Conservation (phyloP, 75 land plant species). For the Isoetes taiwanensis region DNA sequence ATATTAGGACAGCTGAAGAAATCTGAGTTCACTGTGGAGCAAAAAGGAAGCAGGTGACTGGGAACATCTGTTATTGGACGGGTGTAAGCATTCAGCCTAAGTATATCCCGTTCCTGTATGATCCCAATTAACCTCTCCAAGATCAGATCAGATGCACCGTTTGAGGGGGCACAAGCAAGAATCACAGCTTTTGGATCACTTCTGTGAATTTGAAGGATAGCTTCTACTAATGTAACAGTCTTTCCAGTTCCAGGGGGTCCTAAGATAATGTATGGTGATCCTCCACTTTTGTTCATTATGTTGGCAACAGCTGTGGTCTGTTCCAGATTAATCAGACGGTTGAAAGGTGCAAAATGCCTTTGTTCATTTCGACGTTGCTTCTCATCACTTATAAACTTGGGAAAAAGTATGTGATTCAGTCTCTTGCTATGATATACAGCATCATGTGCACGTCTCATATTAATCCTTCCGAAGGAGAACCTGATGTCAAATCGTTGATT, state of each 20-base stretch:
- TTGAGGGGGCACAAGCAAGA: constrained; percentile 18
- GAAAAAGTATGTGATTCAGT: too few species aligned
- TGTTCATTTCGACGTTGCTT: too few species aligned
- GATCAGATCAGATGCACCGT: constrained; percentile 21
- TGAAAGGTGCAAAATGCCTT: too few species aligned
- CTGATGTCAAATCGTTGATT: constrained; percentile 33
- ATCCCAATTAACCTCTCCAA: constrained; percentile 19
- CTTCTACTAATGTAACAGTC: constrained; percentile 16
- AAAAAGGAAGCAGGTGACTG: constrained; percentile 29
- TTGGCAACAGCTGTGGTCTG: constrained; percentile 42
- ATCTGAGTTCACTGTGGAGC: constrained; percentile 33
- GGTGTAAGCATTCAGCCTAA: constrained; percentile 23
- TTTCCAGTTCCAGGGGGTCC: constrained; percentile 18
- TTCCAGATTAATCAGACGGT: constrained; percentile 47
- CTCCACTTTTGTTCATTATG: constrained; percentile 68
- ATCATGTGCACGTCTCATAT: neutral
- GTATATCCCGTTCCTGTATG: constrained; percentile 11
- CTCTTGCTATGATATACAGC: neutral
- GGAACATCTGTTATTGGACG: constrained; percentile 28
- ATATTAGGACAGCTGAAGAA: constrained; percentile 46
- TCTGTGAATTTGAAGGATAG: constrained; percentile 18
- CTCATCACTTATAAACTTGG: too few species aligned
- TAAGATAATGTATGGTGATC: constrained; percentile 24
- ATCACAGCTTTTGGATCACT: neutral
- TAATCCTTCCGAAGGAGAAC: constrained; percentile 50